Percentiles rank a stretch among this genome's conserved stretches.
These are phyloP conservation scores for Rhodotorula babjevae DNA, from an alignment of 768 basidiomycete species.

Conservation along the genomic window DNA sequence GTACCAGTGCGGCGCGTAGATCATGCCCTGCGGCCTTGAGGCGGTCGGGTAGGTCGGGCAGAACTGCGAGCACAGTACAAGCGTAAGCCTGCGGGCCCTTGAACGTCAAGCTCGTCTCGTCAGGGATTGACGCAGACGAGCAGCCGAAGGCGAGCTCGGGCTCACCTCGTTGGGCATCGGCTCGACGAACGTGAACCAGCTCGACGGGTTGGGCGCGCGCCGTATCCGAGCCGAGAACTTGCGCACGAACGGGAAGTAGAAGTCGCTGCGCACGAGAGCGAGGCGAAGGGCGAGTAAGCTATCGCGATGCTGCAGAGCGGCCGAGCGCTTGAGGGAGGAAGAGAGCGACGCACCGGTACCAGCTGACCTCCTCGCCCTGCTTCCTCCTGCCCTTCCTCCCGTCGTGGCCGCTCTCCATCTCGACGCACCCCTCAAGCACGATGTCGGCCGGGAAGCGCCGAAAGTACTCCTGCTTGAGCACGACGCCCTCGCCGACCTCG, in stretches of 20 bases:
- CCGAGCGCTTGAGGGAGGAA: too few relatives aligned
- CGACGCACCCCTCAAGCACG: conserved; percentile 1
- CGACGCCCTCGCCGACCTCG: conserved; percentile 63
- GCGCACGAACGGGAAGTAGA: conserved; percentile 70
- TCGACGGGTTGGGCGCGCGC: conserved; percentile 54
- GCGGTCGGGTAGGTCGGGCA: conserved; percentile 71
- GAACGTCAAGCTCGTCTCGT: too few relatives aligned
- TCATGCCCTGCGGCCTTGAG: conserved; percentile 59
- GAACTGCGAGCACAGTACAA: conserved; percentile 53
- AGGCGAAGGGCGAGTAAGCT: not conserved
- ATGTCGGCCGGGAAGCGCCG: conserved; percentile 58
- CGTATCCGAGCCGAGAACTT: conserved; percentile 62
- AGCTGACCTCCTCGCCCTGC: conserved; percentile 65
- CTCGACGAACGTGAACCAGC: conserved; percentile 64
- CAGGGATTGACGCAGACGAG: too few relatives aligned
- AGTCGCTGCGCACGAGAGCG: conserved; percentile 51
- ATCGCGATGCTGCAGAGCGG: too few relatives aligned
- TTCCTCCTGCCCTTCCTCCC: conserved; percentile 6
- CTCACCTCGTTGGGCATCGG: conserved; percentile 87
- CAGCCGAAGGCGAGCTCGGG: too few relatives aligned
- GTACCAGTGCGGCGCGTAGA: conserved; percentile 79
- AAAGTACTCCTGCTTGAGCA: conserved; percentile 82
- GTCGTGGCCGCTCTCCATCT: conserved; percentile 7
- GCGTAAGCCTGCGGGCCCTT: too few relatives aligned
- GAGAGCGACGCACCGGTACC: conserved; percentile 55